phyloP scores from a whole-genome alignment of 192 early-diverging fungal species.

The Coemansia sp. region DNA sequence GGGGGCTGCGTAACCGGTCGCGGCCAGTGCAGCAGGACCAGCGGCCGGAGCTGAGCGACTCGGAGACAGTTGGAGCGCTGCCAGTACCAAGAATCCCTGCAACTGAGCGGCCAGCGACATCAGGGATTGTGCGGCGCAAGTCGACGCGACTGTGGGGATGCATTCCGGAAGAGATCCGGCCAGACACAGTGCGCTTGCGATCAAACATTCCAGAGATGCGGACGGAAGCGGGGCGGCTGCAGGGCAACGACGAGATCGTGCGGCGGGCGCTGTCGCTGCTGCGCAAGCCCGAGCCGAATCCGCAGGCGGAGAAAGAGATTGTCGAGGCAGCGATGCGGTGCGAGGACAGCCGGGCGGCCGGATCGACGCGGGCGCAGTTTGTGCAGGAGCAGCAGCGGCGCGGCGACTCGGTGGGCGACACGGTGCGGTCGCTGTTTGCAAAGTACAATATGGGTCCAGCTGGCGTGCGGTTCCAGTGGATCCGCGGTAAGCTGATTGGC shows the following conservation, averaged over 20 bases:
- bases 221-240: background rate
- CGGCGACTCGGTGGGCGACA: slow-evolving; percentile 20
- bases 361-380: slow-evolving; percentile 54
- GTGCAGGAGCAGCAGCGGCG: slow-evolving; percentile 22
- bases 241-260: slow-evolving; percentile 37
- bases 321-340: slow-evolving; percentile 51
- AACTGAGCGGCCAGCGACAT: background rate
- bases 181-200: slow-evolving; percentile 6
- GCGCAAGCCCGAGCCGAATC: slow-evolving; percentile 47
- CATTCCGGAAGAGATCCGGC: slow-evolving; percentile 52
- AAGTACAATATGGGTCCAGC: slow-evolving; percentile 38
- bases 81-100: background rate
- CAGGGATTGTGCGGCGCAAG: slow-evolving; percentile 51
- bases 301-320: slow-evolving; percentile 50
- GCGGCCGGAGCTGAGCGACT: slow-evolving; percentile 4
- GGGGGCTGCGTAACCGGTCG: slow-evolving; percentile 1
- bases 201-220: background rate
- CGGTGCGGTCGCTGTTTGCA: slow-evolving; percentile 45
- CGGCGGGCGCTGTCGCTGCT: slow-evolving; percentile 51
- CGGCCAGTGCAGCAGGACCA: slow-evolving; percentile 7
- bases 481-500: slow-evolving; percentile 77
- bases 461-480: slow-evolving; percentile 63
- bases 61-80: background rate
- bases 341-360: slow-evolving; percentile 30
- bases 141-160: slow-evolving; percentile 57